phyloP scores from a whole-genome alignment of 2,329 filamentous ascomycete species.

The Setomelanomma holmii region DNA sequence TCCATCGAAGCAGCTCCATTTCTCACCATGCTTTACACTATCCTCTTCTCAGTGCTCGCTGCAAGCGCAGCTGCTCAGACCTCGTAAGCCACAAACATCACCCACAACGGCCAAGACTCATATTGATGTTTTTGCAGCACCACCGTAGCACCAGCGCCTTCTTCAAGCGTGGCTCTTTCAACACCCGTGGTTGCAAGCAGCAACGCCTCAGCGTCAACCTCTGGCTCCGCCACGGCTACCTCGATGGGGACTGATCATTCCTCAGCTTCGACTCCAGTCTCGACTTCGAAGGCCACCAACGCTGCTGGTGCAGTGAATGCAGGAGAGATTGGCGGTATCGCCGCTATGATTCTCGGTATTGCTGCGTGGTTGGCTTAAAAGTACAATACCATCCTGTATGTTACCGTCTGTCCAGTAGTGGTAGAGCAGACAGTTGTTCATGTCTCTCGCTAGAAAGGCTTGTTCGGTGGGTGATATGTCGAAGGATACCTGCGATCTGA shows the following conservation, averaged over 20 bases:
- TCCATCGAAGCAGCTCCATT: background rate
- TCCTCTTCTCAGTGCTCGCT: background rate
- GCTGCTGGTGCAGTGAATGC: slow-evolving; percentile 7
- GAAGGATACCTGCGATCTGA: background rate
- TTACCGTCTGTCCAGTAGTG: too few relatives aligned
- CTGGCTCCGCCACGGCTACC: background rate
- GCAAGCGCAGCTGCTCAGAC: background rate
- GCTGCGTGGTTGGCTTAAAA: slow-evolving; percentile 21
- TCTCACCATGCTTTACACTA: background rate
- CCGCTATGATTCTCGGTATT: slow-evolving; percentile 17
- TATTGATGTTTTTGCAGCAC: background rate
- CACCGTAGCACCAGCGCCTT: background rate
- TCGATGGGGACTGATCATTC: background rate
- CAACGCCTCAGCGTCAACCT: background rate
- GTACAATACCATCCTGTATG: background rate
- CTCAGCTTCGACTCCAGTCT: background rate
- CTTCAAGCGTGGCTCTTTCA: background rate
- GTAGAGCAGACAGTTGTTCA: background rate
- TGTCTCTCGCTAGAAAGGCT: background rate
- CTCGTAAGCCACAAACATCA: background rate
- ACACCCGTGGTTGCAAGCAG: background rate
- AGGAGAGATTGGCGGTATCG: slow-evolving; percentile 13
- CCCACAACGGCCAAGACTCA: background rate
- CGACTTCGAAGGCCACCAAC: background rate
- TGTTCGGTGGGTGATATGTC: too few relatives aligned